A percentile compares a stretch with the other conserved stretches of the same genome.
phyloP scores from a whole-genome alignment of 2,329 filamentous ascomycete species.

The Colletotrichum lupini region DNA sequence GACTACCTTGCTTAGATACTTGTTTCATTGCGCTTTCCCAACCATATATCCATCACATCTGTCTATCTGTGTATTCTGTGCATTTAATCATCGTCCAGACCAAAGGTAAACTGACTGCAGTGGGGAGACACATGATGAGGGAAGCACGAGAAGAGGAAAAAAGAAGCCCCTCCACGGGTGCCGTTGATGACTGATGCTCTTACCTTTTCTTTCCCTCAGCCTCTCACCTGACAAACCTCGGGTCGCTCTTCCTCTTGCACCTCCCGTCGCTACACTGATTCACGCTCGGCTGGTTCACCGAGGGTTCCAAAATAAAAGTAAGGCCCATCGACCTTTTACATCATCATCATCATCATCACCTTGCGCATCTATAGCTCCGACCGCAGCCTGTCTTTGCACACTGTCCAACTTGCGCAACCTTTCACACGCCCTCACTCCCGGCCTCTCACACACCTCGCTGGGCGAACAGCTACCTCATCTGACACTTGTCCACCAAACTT shows the following conservation, averaged over 20 bases:
- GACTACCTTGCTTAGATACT: neutral
- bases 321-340: neutral
- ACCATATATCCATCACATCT: neutral
- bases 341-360: neutral
- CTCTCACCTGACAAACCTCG: too few relatives aligned
- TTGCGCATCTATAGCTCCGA: neutral
- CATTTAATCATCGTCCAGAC: too few relatives aligned
- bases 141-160: neutral
- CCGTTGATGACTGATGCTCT: neutral
- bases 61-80: neutral
- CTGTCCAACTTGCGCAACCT: neutral
- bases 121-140: neutral
- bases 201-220: neutral
- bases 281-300: neutral
- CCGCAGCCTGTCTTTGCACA: neutral
- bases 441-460: neutral
- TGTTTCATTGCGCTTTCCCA: neutral
- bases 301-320: neutral
- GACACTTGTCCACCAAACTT: constrained; percentile 13
- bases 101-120: neutral
- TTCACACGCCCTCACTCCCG: neutral
- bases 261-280: neutral
- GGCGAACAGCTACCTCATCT: constrained; percentile 8
- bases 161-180: neutral
- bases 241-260: neutral